phyloP scores from a whole-genome alignment of 306 rosid genomes.

The Medicago arabica region DNA sequence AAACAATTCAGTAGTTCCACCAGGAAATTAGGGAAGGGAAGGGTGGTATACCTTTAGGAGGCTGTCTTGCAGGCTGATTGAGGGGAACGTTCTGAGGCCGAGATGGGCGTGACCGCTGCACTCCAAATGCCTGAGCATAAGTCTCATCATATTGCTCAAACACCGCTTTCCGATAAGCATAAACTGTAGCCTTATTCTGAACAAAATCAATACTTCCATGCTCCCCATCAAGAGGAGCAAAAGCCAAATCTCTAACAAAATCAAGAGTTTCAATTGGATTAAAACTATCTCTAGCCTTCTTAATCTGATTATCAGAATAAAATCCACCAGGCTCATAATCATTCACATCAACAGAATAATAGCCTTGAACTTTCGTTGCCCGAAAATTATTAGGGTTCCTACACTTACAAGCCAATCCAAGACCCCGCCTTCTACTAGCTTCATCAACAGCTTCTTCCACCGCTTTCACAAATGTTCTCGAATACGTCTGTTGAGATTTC shows the following conservation, averaged over 20 bases:
- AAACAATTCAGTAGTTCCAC: slow-evolving; percentile 1
- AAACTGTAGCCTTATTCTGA: slow-evolving; percentile 68
- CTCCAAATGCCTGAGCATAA: slow-evolving; percentile 94
- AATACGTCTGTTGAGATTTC: slow-evolving; percentile 74
- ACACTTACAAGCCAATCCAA: slow-evolving; percentile 79
- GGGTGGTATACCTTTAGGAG: slow-evolving; percentile 72
- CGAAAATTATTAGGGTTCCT: slow-evolving; percentile 68
- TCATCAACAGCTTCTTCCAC: slow-evolving; percentile 98
- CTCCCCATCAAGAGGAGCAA: slow-evolving; percentile 60
- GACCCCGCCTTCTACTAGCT: slow-evolving; percentile 71
- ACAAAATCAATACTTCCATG: slow-evolving; percentile 55
- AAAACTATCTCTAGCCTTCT: slow-evolving; percentile 66
- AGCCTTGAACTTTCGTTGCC: slow-evolving; percentile 58
- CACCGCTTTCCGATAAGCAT: slow-evolving; percentile 66
- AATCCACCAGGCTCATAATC: slow-evolving; percentile 77
- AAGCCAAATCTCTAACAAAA: slow-evolving; percentile 75
- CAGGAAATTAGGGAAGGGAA: slow-evolving; percentile 14
- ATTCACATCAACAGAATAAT: slow-evolving; percentile 76
- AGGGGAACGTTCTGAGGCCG: slow-evolving; percentile 42
- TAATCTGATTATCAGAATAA: slow-evolving; percentile 72
- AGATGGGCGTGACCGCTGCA: slow-evolving; percentile 57
- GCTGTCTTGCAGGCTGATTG: slow-evolving; percentile 52
- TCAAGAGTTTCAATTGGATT: slow-evolving; percentile 63
- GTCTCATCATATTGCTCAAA: slow-evolving; percentile 95
- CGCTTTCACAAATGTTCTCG: slow-evolving; percentile 70